phyloP scores from a whole-genome alignment of 2,329 filamentous ascomycete genomes.

The Penicillium sp. region DNA sequence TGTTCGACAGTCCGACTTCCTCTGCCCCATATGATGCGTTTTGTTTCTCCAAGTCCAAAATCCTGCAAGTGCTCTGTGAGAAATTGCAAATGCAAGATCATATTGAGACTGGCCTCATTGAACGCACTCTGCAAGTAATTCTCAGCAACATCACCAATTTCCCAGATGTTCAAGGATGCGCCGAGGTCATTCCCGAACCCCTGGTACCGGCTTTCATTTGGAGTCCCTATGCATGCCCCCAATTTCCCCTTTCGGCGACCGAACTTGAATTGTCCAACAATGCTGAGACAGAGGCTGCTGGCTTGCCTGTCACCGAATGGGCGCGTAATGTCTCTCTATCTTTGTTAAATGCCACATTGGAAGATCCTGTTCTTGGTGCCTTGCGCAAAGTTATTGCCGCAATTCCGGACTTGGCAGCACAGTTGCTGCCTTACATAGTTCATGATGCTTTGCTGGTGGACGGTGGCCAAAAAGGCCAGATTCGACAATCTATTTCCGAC shows the following conservation, averaged over 20 bases:
- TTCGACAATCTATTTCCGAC: conserved; percentile 64
- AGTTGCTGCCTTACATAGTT: conserved; percentile 77
- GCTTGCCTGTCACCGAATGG: conserved; percentile 31
- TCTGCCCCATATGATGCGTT: conserved; percentile 14
- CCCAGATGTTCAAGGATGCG: conserved; percentile 35
- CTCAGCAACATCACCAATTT: conserved; percentile 33
- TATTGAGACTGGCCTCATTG: conserved; percentile 42
- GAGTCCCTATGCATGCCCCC: conserved; percentile 42
- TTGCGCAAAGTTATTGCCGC: conserved; percentile 64
- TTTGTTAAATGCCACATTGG: conserved; percentile 58
- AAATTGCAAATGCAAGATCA: conserved; percentile 60
- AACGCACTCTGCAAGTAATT: conserved; percentile 46
- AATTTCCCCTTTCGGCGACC: conserved; percentile 20
- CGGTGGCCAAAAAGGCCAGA: conserved; percentile 57
- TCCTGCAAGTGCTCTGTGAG: conserved; percentile 62
- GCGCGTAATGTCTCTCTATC: conserved; percentile 40
- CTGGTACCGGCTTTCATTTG: conserved; percentile 44
- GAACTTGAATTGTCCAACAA: conserved; percentile 19
- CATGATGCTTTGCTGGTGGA: conserved; percentile 76
- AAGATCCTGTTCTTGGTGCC: conserved; percentile 67
- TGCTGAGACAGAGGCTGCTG: conserved; percentile 19
- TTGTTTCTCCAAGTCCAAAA: conserved; percentile 57
- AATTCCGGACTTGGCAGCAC: conserved; percentile 68
- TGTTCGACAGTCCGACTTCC: conserved; percentile 20
- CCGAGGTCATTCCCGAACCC: conserved; percentile 34